phyloP scores from a whole-genome alignment of 768 basidiomycete species.

The Fistulinella prunicolor region DNA sequence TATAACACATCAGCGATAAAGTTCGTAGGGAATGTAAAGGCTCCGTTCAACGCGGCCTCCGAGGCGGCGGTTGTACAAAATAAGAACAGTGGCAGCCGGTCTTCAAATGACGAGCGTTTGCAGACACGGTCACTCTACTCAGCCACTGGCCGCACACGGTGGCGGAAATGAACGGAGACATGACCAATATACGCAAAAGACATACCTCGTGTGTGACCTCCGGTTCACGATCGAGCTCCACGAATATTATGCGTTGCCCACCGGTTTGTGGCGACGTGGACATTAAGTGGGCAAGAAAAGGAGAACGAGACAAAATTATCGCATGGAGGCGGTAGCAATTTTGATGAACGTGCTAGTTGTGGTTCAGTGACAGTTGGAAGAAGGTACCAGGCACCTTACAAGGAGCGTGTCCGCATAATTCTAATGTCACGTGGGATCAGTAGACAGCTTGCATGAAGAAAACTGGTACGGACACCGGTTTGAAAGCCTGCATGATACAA shows the following conservation, averaged over 20 bases:
- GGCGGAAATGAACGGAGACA: conserved; percentile 31
- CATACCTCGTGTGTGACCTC: conserved; percentile 83
- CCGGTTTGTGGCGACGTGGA: conserved; percentile 68
- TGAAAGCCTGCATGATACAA: conserved; percentile 79
- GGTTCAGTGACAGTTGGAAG: conserved; percentile 11
- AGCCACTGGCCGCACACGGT: conserved; percentile 23
- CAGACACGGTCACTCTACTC: conserved; percentile 18
- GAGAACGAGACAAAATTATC: conserved; percentile 84
- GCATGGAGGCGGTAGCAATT: conserved; percentile 75
- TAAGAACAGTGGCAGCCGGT: conserved; percentile 14
- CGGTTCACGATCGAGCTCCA: conserved; percentile 74
- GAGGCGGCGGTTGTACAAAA: conserved; percentile 15
- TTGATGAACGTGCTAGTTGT: conserved; percentile 65
- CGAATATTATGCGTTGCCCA: conserved; percentile 67
- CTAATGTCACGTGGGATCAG: conserved; percentile 37
- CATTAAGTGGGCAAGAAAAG: conserved; percentile 86
- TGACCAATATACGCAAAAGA: conserved; percentile 19
- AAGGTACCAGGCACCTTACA: conserved; percentile 41
- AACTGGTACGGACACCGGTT: conserved; percentile 60
- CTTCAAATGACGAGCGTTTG: conserved; percentile 15
- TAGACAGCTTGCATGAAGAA: conserved; percentile 7
- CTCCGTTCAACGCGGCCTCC: conserved; percentile 22
- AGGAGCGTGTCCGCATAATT: conserved; percentile 82
- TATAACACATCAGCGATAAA: conserved; percentile 19
- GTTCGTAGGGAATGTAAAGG: conserved; percentile 7